Base-by-base conservation (phyloP, 768 basidiomycete species). In the Phallus indusiatus region DNA sequence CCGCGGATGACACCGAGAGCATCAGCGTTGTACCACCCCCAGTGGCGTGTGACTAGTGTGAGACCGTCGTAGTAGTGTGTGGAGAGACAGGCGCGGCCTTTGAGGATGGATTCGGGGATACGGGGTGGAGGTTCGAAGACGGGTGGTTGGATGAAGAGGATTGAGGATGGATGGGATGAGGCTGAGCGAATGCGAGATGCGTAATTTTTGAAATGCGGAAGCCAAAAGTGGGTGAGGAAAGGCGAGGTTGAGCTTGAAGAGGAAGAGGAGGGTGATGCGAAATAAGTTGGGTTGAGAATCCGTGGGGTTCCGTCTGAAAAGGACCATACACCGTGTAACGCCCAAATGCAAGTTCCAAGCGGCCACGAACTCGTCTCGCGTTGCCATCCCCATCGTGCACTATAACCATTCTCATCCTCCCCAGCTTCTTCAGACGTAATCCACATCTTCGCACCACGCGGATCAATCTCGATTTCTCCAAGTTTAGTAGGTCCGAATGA, bases 11-110 rank as follows among this genome's bases (percentile, higher is more conserved):
- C 68, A 1, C 95, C 96, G 0, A 99, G 73, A 1, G 94, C 93
- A 71, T 98, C 94, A 1, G 92, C 93, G 65, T 97, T 97, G 78
- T 92, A 88, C 85, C 86, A 86, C 68, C 93, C 87, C 91, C 90
- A 94, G 66, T 94, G 90, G 36, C 90, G 78, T 35, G 90, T 89
- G n/a, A 98, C 76, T 47, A 98, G 80, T 0, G 95, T 98, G 46
- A 97, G 74, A 1, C 94, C 94, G 65, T 98, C 94, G 67, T 97
- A 98, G 70, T 93, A 98, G 69, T 98, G 95, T 0, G 85, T 78
- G 4, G 88, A 85, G 63, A 90, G 86, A 28, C 79, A 84, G 1
- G 86, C 83, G 1, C 94, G 85, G 14, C 81, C 77, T 17, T 83
- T 70, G 14, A 84, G 71, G 9, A 79, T 77, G 21, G 80, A 78